Conservation (phyloP, 805 yeast species). For the Saccharomycopsis amapae region DNA sequence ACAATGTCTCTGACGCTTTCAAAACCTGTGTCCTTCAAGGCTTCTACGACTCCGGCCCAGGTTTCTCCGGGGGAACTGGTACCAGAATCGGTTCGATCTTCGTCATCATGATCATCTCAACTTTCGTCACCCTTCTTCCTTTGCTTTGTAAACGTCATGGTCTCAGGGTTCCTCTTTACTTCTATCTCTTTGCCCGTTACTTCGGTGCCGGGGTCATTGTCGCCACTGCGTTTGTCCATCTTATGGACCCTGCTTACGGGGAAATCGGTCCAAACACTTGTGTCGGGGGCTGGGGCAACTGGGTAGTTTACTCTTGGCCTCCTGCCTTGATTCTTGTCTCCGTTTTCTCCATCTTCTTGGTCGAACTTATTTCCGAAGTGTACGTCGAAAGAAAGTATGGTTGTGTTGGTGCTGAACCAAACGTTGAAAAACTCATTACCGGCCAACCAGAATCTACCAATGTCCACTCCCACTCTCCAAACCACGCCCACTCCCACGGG, state of each 20-base stretch:
- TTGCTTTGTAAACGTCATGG: conserved; percentile 35
- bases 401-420: conserved; percentile 17
- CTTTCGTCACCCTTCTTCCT: conserved; percentile 40
- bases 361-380: conserved; percentile 36
- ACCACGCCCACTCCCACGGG: background rate
- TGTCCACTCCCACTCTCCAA: background rate
- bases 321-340: conserved; percentile 39
- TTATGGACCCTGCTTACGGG: conserved; percentile 46
- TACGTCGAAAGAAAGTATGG: conserved; percentile 34
- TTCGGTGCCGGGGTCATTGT: conserved; percentile 75
- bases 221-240: conserved; percentile 69
- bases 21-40: conserved; percentile 37
- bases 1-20: conserved; percentile 31
- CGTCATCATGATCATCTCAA: conserved; percentile 47
- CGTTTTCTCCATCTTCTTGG: conserved; percentile 34
- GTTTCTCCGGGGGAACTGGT: conserved; percentile 38
- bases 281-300: conserved; percentile 24
- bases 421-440: conserved; percentile 21
- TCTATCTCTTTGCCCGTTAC: conserved; percentile 30
- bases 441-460: background rate
- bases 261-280: conserved; percentile 25
- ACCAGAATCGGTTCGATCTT: conserved; percentile 52
- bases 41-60: conserved; percentile 34
- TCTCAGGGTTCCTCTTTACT: conserved; percentile 35
- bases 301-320: conserved; percentile 35